These are phyloP conservation scores for Saururus chinensis DNA, from an alignment of 164 flowering plant species.

Conservation along the genomic window DNA sequence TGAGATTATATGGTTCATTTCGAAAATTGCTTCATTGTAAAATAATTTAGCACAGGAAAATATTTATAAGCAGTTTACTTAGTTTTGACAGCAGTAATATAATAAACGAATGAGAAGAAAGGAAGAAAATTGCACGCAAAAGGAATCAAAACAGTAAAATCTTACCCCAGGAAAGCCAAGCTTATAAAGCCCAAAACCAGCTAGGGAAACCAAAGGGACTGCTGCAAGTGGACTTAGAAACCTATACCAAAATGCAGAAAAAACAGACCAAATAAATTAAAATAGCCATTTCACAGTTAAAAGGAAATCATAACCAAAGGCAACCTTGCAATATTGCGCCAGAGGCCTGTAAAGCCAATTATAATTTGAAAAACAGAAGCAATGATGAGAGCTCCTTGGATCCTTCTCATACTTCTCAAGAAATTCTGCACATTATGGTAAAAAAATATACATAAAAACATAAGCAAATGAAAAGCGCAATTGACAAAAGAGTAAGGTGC, in stretches of 20 bases:
- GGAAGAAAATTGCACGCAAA: neutral
- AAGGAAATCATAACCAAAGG: neutral
- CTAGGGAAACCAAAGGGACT: constrained; percentile 71
- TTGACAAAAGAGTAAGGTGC: neutral
- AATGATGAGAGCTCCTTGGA: constrained; percentile 83
- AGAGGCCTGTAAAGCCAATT: constrained; percentile 89
- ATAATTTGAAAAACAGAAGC: constrained; percentile 84
- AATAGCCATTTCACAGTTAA: neutral
- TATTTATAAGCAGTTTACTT: too few relatives aligned
- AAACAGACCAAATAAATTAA: neutral
- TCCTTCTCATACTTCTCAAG: constrained; percentile 71
- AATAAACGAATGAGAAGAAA: neutral
- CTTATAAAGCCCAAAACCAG: constrained; percentile 85
- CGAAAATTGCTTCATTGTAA: neutral
- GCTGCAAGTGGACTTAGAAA: constrained; percentile 80
- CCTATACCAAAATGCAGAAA: constrained; percentile 25
- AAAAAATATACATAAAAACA: neutral
- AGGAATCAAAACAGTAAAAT: neutral
- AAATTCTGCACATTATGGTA: constrained; percentile 47
- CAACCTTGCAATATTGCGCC: constrained; percentile 85
- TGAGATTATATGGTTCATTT: neutral
- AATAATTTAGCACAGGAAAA: too few relatives aligned
- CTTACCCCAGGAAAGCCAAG: constrained; percentile 85
- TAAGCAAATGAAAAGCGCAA: neutral
- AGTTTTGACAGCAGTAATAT: too few relatives aligned